Base-by-base conservation (phyloP, 2,329 filamentous ascomycete species). In the Diaporthe vexans region DNA sequence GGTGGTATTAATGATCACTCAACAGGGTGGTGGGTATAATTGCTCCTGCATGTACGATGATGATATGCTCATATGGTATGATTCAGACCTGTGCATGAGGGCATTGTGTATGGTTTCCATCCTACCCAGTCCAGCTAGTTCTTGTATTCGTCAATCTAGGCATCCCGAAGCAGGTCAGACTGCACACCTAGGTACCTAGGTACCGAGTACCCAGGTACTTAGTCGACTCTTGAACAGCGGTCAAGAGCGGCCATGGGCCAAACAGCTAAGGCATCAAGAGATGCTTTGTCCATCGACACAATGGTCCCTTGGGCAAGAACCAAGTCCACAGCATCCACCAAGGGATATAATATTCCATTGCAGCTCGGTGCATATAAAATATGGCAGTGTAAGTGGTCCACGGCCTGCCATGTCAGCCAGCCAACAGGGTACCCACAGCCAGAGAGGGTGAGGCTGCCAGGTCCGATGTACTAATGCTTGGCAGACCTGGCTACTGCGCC, bases 71-170 rank as follows among this genome's bases (percentile, higher is more conserved):
- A n/a, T 8, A 40, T 54, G 63, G 46, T 26, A 68, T 68, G 63
- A 68, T 68, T 68, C 63, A 68, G 48, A 68, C 46, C 46, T 54
- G n/a, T 54, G 63, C 63, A 68, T 52, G 15, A 37, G 40, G 48
- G 43, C 59, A 65, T 48, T n/a, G 24, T 48, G 40, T 33, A 21
- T 33, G 40, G 59, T 48, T 8, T 65, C 19, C 24, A 21, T 46
- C 59, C 40, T 19, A 48, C 40, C 4, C 24, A 29, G 63, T 7
- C 21, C 10, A 24, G 2, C n/a, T 37, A 21, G n/a, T 13, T 26
- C 3, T 17, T 19, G 46, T 29, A 54, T 26, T 52, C 29, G 19
- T 48, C 46, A 46, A 52, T 37, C 43, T 37, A 26, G 46, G 63
- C 46, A 24, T 19, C 35, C 63, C 33, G 46, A 52, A 52, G 58